These are phyloP conservation scores for Fusarium sp. DNA, from an alignment of 2,329 filamentous ascomycete species.

Conservation along the genomic window DNA sequence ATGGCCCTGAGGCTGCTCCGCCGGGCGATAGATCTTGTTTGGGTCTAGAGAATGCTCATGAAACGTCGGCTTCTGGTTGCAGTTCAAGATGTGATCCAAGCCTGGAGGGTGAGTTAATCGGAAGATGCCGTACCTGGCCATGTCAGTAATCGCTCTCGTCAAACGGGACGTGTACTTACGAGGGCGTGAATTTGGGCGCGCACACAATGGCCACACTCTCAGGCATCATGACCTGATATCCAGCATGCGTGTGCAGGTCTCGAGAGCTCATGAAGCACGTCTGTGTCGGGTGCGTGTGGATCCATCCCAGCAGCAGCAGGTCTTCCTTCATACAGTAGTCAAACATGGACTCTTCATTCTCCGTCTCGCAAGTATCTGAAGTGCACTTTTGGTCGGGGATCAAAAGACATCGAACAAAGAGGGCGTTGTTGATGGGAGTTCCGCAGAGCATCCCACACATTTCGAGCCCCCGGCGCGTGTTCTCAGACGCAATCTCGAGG, in stretches of 20 bases:
- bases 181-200: constrained; percentile 82
- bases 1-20: constrained; percentile 73
- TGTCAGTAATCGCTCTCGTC: background rate
- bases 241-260: constrained; percentile 92
- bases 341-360: constrained; percentile 86
- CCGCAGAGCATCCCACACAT: constrained; percentile 96
- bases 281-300: constrained; percentile 96
- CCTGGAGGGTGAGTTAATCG: constrained; percentile 93
- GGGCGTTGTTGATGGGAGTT: constrained; percentile 88
- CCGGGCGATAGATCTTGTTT: constrained; percentile 82
- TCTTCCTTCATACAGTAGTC: constrained; percentile 90
- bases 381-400: constrained; percentile 93
- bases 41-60: constrained; percentile 78
- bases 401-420: constrained; percentile 89
- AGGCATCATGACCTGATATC: constrained; percentile 95
- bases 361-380: constrained; percentile 93
- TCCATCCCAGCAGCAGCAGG: constrained; percentile 92
- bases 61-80: constrained; percentile 82
- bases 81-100: constrained; percentile 84
- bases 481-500: constrained; percentile 77
- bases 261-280: constrained; percentile 98
- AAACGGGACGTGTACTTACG: constrained; percentile 62
- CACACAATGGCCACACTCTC: constrained; percentile 98
- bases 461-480: constrained; percentile 86
- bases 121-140: constrained; percentile 86